Conservation (phyloP, 495 filamentous ascomycete genomes). For the Oidiodendron maius region DNA sequence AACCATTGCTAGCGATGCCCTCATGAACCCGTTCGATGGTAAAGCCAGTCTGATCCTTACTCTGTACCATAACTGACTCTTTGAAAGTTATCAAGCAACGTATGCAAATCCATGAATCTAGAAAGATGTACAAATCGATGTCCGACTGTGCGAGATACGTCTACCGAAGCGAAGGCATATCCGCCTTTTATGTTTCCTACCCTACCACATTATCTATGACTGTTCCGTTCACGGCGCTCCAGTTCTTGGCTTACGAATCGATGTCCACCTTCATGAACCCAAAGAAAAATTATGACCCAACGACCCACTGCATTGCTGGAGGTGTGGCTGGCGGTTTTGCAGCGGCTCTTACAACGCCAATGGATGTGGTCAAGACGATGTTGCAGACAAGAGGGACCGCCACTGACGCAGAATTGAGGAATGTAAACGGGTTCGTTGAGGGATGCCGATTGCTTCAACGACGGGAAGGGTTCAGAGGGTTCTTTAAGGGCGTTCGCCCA, state of each 20-base stretch:
- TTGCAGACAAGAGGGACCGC: conserved; percentile 87
- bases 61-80: conserved; percentile 17
- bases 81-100: conserved; percentile 94
- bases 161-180: conserved; percentile 80
- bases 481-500: conserved; percentile 87
- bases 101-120: conserved; percentile 97
- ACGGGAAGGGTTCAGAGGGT: conserved; percentile 78
- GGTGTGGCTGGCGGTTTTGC: conserved; percentile 90
- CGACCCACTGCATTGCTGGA: conserved; percentile 87
- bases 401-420: conserved; percentile 73
- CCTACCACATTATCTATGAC: conserved; percentile 98
- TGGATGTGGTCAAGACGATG: conserved; percentile 97
- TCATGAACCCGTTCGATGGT: conserved; percentile 99
- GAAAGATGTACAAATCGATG: conserved; percentile 72
- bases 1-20: conserved; percentile 92
- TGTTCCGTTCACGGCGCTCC: conserved; percentile 91
- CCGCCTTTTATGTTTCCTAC: conserved; percentile 97
- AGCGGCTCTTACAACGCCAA: conserved; percentile 86
- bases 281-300: conserved; percentile 73
- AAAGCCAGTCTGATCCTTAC: conserved; percentile 23
- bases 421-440: conserved; percentile 74
- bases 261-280: conserved; percentile 93
- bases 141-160: conserved; percentile 78
- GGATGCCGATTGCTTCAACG: conserved; percentile 78
- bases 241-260: conserved; percentile 96